phyloP scores from a whole-genome alignment of 2,329 filamentous ascomycete species.

The Bipolaris bicolor region DNA sequence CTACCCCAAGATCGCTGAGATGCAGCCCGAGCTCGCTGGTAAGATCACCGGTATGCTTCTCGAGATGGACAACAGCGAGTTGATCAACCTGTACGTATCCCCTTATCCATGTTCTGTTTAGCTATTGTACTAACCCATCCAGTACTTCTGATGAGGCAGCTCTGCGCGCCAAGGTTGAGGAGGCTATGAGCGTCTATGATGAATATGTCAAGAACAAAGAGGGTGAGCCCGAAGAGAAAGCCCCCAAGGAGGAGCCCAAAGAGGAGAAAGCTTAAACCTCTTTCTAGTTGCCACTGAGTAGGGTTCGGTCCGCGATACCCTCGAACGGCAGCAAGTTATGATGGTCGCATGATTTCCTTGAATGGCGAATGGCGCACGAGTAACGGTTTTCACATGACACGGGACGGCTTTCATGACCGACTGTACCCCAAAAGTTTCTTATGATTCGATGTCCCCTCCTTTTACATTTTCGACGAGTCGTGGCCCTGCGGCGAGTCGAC shows the following conservation, averaged over 20 bases:
- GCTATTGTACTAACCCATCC: conserved; percentile 36
- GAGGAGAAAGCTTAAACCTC: conserved; percentile 54
- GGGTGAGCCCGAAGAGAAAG: conserved; percentile 47
- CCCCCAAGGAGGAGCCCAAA: conserved; percentile 53
- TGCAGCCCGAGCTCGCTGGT: conserved; percentile 94
- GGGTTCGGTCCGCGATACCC: conserved; percentile 36
- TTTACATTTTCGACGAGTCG: conserved; percentile 10
- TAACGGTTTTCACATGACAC: conserved; percentile 36
- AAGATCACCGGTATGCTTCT: conserved; percentile 99
- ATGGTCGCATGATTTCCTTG: conserved; percentile 37
- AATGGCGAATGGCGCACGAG: conserved; percentile 48
- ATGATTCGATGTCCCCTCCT: conserved; percentile 33
- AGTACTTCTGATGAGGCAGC: conserved; percentile 89
- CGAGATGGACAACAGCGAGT: conserved; percentile 97
- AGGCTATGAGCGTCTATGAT: conserved; percentile 96
- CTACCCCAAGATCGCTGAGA: conserved; percentile 95
- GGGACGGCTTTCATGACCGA: conserved; percentile 41
- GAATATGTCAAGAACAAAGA: conserved; percentile 94
- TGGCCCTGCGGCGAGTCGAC: conserved; percentile 9
- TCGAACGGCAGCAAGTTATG: conserved; percentile 34
- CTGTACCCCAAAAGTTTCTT: conserved; percentile 47
- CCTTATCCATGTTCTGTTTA: neutral
- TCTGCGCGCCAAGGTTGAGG: conserved; percentile 93
- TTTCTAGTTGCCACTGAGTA: conserved; percentile 38
- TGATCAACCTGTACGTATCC: conserved; percentile 87